A percentile compares a stretch with the other conserved stretches of the same genome.
Conservation (phyloP, 2,329 filamentous ascomycete genomes). For the Dissoconium aciculare region DNA sequence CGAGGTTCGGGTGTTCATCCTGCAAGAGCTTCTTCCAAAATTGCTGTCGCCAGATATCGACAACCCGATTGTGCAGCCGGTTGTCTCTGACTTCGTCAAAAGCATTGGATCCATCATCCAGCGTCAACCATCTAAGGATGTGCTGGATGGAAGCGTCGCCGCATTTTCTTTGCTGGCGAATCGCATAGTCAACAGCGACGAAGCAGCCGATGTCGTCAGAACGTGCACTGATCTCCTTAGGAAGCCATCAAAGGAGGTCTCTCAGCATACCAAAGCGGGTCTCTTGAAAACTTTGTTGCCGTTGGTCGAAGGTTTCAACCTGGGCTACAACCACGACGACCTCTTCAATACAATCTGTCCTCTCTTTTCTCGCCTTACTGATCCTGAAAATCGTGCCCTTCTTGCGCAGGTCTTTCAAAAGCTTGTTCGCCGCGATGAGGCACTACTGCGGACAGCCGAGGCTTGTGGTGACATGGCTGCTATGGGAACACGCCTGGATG, state of each 20-base stretch:
- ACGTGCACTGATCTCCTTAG: slow-evolving; percentile 69
- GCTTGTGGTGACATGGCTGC: slow-evolving; percentile 73
- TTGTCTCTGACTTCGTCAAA: slow-evolving; percentile 50
- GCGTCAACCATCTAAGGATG: slow-evolving; percentile 49
- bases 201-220: slow-evolving; percentile 62
- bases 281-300: slow-evolving; percentile 67
- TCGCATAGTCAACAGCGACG: slow-evolving; percentile 50
- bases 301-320: slow-evolving; percentile 34
- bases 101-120: slow-evolving; percentile 39
- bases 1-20: slow-evolving; percentile 68
- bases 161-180: slow-evolving; percentile 62
- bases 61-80: slow-evolving; percentile 47
- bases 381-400: slow-evolving; percentile 58
- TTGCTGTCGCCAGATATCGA: slow-evolving; percentile 45
- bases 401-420: slow-evolving; percentile 59
- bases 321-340: slow-evolving; percentile 25
- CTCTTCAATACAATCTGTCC: slow-evolving; percentile 63
- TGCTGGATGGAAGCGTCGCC: slow-evolving; percentile 66
- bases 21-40: slow-evolving; percentile 57
- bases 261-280: slow-evolving; percentile 65
- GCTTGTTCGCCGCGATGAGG: slow-evolving; percentile 49
- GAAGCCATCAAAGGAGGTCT: slow-evolving; percentile 72
- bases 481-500: slow-evolving; percentile 58
- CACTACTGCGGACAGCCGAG: slow-evolving; percentile 47
- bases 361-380: slow-evolving; percentile 81